Conservation (phyloP, 2,329 filamentous ascomycete genomes). For the Metarhizium sp. region DNA sequence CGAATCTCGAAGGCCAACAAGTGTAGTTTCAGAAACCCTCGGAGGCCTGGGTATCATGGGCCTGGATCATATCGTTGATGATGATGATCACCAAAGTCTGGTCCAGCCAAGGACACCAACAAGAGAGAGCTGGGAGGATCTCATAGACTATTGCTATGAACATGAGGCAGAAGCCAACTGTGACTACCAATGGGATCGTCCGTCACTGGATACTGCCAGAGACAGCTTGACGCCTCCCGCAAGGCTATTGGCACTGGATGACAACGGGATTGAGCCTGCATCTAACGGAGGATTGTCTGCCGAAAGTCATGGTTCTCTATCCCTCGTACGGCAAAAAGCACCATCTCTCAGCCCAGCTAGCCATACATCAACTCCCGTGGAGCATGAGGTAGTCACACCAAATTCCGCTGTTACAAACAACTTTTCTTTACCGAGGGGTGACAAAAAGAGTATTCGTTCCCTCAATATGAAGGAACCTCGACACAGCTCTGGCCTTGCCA, state of each 20-base stretch:
- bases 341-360: constrained; percentile 42
- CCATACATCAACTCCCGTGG: constrained; percentile 30
- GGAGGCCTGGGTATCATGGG: constrained; percentile 33
- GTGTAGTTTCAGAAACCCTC: constrained; percentile 43
- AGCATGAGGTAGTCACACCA: constrained; percentile 34
- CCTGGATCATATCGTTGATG: constrained; percentile 3
- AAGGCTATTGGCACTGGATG: constrained; percentile 14
- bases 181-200: constrained; percentile 55
- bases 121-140: constrained; percentile 54
- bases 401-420: constrained; percentile 33
- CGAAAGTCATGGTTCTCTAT: constrained; percentile 15
- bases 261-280: constrained; percentile 14
- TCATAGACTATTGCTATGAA: constrained; percentile 63
- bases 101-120: constrained; percentile 9
- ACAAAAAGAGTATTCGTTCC: constrained; percentile 22
- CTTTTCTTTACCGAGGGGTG: constrained; percentile 39
- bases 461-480: constrained; percentile 25
- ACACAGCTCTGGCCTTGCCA: constrained; percentile 38
- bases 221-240: constrained; percentile 13
- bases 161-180: constrained; percentile 59
- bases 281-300: constrained; percentile 7
- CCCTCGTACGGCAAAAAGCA: constrained; percentile 26
- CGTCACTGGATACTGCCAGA: constrained; percentile 36
- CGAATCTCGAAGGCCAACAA: constrained; percentile 30
- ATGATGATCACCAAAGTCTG: constrained; percentile 15